Percentiles rank a stretch among this genome's conserved stretches.
Conservation (phyloP, 1,139 yeast species). For the Hansenula lynferdii region DNA sequence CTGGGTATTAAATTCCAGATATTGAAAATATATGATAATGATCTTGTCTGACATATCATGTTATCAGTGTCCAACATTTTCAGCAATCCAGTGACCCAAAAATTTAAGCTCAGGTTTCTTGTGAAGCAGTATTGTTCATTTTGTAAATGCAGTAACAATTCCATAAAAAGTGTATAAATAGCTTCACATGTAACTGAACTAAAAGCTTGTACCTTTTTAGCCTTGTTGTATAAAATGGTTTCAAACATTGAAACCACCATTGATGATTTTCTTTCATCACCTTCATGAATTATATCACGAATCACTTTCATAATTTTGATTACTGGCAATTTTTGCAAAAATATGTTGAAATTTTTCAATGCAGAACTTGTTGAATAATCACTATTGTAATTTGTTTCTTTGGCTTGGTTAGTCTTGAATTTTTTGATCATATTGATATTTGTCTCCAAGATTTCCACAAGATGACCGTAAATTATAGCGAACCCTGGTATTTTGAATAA, state of each 20-base stretch:
- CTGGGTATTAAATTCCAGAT: conserved; percentile 71
- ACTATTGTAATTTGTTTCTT: conserved; percentile 5
- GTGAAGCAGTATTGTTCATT: conserved; percentile 13
- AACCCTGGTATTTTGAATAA: conserved; percentile 30
- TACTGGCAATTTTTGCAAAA: conserved; percentile 25
- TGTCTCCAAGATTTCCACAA: conserved; percentile 29
- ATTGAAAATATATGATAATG: conserved; percentile 64
- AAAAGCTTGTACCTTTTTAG: conserved; percentile 29
- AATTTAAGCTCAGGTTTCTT: conserved; percentile 56
- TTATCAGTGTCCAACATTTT: conserved; percentile 61
- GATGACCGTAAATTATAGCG: conserved; percentile 28
- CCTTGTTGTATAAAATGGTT: conserved; percentile 29
- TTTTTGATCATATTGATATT: conserved; percentile 17
- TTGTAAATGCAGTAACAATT: conserved; percentile 13
- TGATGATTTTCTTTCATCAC: conserved; percentile 5
- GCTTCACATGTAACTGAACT: conserved; percentile 41
- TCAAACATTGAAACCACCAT: conserved; percentile 23
- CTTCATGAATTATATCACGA: conserved; percentile 26
- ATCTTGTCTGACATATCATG: conserved; percentile 56
- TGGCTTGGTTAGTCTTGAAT: conserved; percentile 11
- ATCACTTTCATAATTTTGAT: conserved; percentile 30
- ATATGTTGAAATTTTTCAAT: conserved; percentile 22
- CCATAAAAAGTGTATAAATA: conserved; percentile 33
- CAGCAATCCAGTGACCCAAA: conserved; percentile 63
- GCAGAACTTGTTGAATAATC: conserved; percentile 5